Conservation (phyloP, 306 rosid species). For the Trifolium subterraneum region DNA sequence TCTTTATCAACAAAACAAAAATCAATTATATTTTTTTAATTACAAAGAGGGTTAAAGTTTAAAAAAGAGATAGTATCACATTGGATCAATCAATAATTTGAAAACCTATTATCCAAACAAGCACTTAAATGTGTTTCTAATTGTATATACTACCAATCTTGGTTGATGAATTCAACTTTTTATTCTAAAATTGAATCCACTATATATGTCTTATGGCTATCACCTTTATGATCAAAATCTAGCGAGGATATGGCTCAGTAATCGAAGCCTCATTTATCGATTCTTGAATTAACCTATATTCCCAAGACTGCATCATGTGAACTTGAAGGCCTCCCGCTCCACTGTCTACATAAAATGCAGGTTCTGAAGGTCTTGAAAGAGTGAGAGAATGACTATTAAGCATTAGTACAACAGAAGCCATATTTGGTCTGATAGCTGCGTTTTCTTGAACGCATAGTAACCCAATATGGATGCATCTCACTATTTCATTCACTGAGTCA, state of each 20-base stretch:
- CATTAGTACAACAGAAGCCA: constrained; percentile 32
- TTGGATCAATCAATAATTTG: too few species aligned
- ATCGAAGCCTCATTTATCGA: neutral
- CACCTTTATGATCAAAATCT: neutral
- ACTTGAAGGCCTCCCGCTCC: neutral
- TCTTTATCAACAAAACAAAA: too few species aligned
- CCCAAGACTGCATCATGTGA: neutral
- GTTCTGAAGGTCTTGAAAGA: neutral
- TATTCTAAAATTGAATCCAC: too few species aligned
- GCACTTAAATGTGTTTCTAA: too few species aligned
- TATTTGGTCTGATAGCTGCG: neutral
- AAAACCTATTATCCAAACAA: too few species aligned
- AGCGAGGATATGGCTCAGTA: neutral
- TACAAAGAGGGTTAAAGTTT: too few species aligned
- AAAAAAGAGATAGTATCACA: too few species aligned
- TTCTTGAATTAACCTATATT: neutral
- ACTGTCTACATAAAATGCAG: neutral
- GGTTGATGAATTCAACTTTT: too few species aligned
- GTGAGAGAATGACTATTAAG: constrained; percentile 2
- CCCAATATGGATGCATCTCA: constrained; percentile 25
- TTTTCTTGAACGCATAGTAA: constrained; percentile 24
- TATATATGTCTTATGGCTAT: neutral
- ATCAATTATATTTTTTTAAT: too few species aligned
- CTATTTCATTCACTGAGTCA: constrained; percentile 3
- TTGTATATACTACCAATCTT: too few species aligned